Evolutionary conservation across 441 rosid species (phyloP).

Genomic region (Populus hybrid): DNA sequence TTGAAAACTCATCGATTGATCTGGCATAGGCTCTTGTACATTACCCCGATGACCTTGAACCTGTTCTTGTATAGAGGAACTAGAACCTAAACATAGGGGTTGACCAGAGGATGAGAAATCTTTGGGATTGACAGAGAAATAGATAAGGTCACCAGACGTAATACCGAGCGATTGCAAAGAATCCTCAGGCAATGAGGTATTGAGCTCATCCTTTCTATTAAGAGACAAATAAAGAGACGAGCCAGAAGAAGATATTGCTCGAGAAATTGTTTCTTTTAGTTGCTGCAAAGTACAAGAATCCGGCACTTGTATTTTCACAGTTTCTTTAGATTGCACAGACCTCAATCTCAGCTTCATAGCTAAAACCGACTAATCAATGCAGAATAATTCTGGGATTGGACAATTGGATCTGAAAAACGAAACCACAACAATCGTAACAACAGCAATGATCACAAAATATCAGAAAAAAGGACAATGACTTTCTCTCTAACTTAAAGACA

Average conservation of each 20-base stretch:
- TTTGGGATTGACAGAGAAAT: conserved; percentile 32
- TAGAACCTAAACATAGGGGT: background rate
- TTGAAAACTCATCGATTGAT: background rate
- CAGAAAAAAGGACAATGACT: background rate
- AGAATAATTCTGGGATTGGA: background rate
- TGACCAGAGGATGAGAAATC: background rate
- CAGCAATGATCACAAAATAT: background rate
- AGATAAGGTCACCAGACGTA: conserved; percentile 75
- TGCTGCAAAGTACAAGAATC: conserved; percentile 30
- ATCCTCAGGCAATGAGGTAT: conserved; percentile 33
- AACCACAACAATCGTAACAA: background rate
- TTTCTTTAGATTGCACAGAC: conserved; percentile 43
- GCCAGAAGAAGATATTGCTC: conserved; percentile 10
- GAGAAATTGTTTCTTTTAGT: conserved; percentile 40
- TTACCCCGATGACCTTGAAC: background rate
- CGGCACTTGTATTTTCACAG: conserved; percentile 43
- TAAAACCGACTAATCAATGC: background rate
- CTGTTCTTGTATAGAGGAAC: background rate
- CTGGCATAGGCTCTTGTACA: background rate
- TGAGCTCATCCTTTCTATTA: conserved; percentile 60
- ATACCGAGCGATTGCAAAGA: conserved; percentile 60
- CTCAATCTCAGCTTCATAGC: conserved; percentile 56
- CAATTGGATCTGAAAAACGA: background rate
- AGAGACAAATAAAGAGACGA: conserved; percentile 57
- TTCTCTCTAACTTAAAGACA: background rate